These are phyloP conservation scores for Mycena filopes DNA, from an alignment of 768 basidiomycete species.

Conservation along the genomic window DNA sequence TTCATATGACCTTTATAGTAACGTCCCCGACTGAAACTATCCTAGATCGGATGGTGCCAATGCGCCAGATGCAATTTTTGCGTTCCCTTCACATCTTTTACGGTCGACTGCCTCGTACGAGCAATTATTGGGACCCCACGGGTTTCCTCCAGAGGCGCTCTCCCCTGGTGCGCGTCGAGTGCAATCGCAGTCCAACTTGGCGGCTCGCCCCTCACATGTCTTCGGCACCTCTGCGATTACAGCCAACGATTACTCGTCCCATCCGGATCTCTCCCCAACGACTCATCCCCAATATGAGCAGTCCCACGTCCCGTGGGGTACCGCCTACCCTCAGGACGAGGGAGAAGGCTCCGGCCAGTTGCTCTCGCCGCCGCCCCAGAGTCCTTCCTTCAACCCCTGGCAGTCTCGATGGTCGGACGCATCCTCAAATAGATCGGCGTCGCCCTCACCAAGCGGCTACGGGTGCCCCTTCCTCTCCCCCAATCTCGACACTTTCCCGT, in stretches of 20 bases:
- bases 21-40: neutral
- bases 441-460: neutral
- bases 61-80: too few species aligned
- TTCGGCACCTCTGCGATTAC: neutral
- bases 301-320: neutral
- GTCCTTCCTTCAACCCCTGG: neutral
- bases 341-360: neutral
- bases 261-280: neutral
- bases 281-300: neutral
- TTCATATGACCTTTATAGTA: neutral
- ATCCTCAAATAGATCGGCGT: conserved; percentile 2
- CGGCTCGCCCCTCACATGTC: neutral
- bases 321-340: neutral
- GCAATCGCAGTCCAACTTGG: neutral
- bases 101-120: neutral
- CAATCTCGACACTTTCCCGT: neutral
- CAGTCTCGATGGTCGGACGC: neutral
- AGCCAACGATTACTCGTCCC: conserved; percentile 3
- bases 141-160: neutral
- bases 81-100: neutral
- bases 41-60: neutral
- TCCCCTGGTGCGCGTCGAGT: neutral
- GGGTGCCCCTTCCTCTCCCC: neutral
- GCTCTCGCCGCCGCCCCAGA: neutral
- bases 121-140: neutral